Evolutionary conservation across 202 grass and related monocot species (phyloP), one percentile per base, ranked within the genome.

Genomic region (Musa balbisiana): DNA sequence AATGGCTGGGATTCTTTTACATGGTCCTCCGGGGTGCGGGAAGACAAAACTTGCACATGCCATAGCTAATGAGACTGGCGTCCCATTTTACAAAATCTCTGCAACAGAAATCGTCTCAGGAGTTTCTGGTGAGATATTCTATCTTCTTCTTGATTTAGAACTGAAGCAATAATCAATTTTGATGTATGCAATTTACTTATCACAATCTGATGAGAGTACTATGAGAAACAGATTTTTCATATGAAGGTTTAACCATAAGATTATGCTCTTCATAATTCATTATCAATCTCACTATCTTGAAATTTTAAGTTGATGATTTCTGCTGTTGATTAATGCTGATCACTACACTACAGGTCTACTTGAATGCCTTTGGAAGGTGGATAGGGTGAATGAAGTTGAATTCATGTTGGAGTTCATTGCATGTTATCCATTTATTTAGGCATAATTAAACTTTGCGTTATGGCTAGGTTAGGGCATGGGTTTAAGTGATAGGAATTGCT

Each of bases 11-110:
- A 71, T 98, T 72, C 80, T 98, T 43, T 82, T 98, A 29, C 91
- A 94, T 14, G 91, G 91, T 0, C 95, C 95, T 4, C 95, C 95
- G 0, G 95, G 95, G 8, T 98, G 95, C 1, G 95, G 95, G 23
- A 98, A 94, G 84, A 94, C 95, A 62, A 92, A 85, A 3, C 85
- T 98, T 9, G 95, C 95, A 0, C 87, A 94, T 3, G 95, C 95
- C 8, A 92, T 98, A 10, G 91, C 89, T 8, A 98, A 98, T 5
- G 89, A 98, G 87, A 91, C 91, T 0, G 80, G 83, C 1, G 87
- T 94, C 21, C 95, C 91, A 0, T 98, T 98, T 75, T 94, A 98
- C 71, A 92, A 94, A 83, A 98, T 98, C 13, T 92, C 88, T 0
- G 91, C 95, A 0, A 85, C 95, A 0, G 90, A 98, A 64, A 71